Evolutionary conservation across 106 monocot species (phyloP).

Genomic region (Ottelia alismoides): DNA sequence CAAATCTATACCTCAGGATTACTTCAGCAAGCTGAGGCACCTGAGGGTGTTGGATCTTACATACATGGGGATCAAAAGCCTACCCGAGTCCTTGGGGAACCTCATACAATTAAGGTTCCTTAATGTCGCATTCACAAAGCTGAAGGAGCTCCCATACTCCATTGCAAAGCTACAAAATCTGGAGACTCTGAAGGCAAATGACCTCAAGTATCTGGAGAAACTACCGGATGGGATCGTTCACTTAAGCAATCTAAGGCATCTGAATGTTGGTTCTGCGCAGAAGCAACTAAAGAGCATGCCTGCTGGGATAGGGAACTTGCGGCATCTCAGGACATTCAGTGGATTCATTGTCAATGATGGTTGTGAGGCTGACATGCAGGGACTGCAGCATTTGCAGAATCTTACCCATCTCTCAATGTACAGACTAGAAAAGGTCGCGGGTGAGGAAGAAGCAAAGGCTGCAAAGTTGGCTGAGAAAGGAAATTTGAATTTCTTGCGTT

Average conservation of each 20-base stretch:
- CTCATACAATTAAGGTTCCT: constrained; percentile 1
- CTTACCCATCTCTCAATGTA: constrained; percentile 1
- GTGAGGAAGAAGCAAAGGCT: background rate
- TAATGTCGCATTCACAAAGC: background rate
- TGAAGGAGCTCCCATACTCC: background rate
- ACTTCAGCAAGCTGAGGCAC: background rate
- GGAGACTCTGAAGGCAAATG: constrained; percentile 13
- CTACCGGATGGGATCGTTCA: background rate
- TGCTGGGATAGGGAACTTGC: constrained; percentile 5
- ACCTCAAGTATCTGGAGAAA: background rate
- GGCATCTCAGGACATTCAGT: background rate
- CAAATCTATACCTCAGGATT: background rate
- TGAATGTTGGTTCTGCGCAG: background rate
- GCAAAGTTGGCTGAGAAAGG: background rate
- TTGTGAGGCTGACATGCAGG: constrained; percentile 1
- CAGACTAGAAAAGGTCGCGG: constrained; percentile 1
- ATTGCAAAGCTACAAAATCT: constrained; percentile 18
- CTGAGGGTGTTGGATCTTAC: background rate
- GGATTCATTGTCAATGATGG: background rate
- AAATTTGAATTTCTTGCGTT: background rate
- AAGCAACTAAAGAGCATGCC: constrained; percentile 9
- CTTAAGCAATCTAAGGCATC: background rate
- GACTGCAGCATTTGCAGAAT: background rate
- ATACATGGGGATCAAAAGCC: constrained; percentile 4
- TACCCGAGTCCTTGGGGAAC: background rate